Base-by-base conservation (phyloP, 2,329 filamentous ascomycete species). In the Botryotinia globosa region DNA sequence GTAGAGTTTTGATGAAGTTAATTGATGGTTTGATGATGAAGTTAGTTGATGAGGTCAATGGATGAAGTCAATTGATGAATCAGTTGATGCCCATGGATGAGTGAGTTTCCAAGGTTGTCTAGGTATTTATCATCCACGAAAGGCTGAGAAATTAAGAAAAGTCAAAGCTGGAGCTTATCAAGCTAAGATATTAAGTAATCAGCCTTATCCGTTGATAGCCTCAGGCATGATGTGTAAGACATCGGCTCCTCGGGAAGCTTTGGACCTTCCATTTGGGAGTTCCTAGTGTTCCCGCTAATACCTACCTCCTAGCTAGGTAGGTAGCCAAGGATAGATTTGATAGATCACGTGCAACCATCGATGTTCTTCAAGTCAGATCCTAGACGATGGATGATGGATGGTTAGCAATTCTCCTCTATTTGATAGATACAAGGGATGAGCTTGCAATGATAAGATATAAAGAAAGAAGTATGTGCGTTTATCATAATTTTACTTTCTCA, bases 81-180 rank as follows among this genome's bases (percentile, higher is more conserved):
- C 20, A 58, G 37, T 48, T 32, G 22, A 37, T 20, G 37, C 8
- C 37, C 37, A 39, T 39, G 37, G 37, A 39, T 39, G 37, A 39
- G 37, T 2, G 37, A 12, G 48, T 51, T 51, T 34, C 5, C 34
- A 34, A 34, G 34, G 34, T 34, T n/a, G 25, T 51, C 48, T n/a
- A n/a, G n/a, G n/a, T n/a, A 14, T 34, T 20, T 34, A 37, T 62
- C 29, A 37, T 62, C 34, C n/a, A 48, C 32, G 22, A 62, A 69
- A 61, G 56, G 67, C 67, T 59, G 67, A 59, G 54, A 39, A 58
- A 29, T 54, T 25, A 58, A n/a, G 67, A 61, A 69, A 48, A 37
- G 44, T 34, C 48, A 16, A 68, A 51, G 48, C 59, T 63, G 25
- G 32, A 70, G 58, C 68, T 63, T 64, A 39, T 62, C 69, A 62